Conservation (phyloP, 805 yeast genomes). For the Brettanomyces sp. region DNA sequence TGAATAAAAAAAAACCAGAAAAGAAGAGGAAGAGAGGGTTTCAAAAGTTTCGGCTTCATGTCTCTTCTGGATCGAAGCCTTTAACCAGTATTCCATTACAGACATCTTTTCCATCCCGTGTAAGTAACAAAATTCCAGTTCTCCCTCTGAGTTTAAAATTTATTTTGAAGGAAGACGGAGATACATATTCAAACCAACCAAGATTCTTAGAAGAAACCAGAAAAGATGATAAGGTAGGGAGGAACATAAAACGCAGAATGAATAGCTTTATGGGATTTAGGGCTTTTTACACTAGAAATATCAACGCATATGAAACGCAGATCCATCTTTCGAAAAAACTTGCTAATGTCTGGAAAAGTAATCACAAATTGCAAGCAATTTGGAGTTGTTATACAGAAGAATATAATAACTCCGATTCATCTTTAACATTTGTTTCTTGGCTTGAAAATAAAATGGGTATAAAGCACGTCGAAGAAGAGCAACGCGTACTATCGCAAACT, state of each 20-base stretch:
- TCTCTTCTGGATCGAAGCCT: conserved; percentile 17
- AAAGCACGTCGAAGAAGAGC: background rate
- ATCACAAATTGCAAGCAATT: conserved; percentile 14
- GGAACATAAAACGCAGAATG: conserved; percentile 2
- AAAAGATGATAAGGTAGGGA: background rate
- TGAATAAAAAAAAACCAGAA: conserved; percentile 11
- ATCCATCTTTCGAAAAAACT: conserved; percentile 12
- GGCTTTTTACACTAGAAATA: conserved; percentile 18
- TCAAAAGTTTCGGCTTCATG: background rate
- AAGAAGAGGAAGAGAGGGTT: conserved; percentile 10
- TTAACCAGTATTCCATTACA: conserved; percentile 20
- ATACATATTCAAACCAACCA: too few relatives aligned
- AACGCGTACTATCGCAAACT: conserved; percentile 1
- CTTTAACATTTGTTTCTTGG: conserved; percentile 11
- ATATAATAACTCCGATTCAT: conserved; percentile 14
- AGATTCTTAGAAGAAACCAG: too few relatives aligned
- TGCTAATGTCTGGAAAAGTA: conserved; percentile 22
- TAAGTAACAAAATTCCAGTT: conserved; percentile 24
- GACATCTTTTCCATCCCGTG: conserved; percentile 22
- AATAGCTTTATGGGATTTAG: conserved; percentile 24
- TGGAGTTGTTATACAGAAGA: conserved; percentile 27
- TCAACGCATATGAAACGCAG: conserved; percentile 14
- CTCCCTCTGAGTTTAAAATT: background rate
- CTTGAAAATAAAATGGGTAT: conserved; percentile 5
- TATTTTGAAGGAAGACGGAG: too few relatives aligned